Base-by-base conservation (phyloP, 768 basidiomycete genomes). In the Suillus occidentalis region DNA sequence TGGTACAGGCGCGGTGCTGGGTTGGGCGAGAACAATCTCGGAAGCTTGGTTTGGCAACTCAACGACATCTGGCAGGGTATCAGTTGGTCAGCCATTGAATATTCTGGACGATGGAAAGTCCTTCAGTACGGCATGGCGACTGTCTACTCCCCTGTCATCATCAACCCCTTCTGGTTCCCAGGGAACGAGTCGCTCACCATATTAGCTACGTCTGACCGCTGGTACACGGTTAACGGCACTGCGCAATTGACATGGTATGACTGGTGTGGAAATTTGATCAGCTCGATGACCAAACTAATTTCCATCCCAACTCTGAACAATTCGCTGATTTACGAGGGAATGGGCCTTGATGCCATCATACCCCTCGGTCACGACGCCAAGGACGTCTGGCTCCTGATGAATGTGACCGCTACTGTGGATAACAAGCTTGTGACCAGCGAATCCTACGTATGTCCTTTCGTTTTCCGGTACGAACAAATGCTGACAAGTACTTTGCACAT, bases 1-100 rank as follows among this genome's bases (percentile, higher is more conserved):
- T 87, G 80, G 78, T 88, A 88, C 73, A 78, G 86, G 42, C 83
- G 81, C 40, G 85, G 86, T n/a, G 84, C 86, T 0, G 86, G 86
- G 8, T 77, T 78, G 56, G 81, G 82, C 63, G 85, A 87, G 73
- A 83, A 86, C 68, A 86, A 87, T 72, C 77, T 87, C 37, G 86
- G 85, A 10, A 84, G 83, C 14, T 73, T 87, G 36, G 83, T 87
- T 8, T 87, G 84, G 85, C 85, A 86, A 70, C 77, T 86, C 62
- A 85, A 87, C 67, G 84, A 86, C 70, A 85, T 87, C 62, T 86
- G 85, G 85, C 85, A 87, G 66, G 86, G 82, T 40, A 79, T 82
- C 56, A 84, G 81, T 69, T 87, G 85, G 85, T 79, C 84, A 2
- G 77, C 78, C 59, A 80, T 86, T 69, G 85, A 87, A 68, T 84